Percentiles rank a stretch among this genome's conserved stretches.
phyloP scores from a whole-genome alignment of 352 stramenopile species.

The Phytopythium oedochilum region DNA sequence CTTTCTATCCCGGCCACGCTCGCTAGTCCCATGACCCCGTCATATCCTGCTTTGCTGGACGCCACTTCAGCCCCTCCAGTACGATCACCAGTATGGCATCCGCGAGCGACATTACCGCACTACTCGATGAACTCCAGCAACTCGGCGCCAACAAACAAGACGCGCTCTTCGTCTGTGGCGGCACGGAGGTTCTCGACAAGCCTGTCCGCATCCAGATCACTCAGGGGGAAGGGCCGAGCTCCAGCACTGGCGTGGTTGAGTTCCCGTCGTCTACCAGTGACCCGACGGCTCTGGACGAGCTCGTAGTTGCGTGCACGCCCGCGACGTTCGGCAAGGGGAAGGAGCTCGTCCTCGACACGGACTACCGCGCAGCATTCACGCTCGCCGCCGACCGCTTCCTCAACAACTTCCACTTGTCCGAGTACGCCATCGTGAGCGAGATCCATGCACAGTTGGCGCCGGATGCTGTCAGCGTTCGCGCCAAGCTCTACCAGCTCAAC shows the following conservation, averaged over 20 bases:
- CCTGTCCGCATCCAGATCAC: neutral
- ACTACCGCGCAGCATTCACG: neutral
- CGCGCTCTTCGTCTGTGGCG: neutral
- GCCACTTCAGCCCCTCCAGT: too few relatives aligned
- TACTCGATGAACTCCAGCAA: slow-evolving; percentile 3
- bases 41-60: too few relatives aligned
- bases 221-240: neutral
- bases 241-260: neutral
- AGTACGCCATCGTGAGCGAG: neutral
- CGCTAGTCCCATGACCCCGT: too few relatives aligned
- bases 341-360: neutral
- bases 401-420: neutral
- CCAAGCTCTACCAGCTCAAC: neutral
- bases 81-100: too few relatives aligned
- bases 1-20: too few relatives aligned
- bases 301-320: neutral
- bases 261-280: neutral
- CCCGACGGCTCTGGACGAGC: neutral
- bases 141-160: neutral
- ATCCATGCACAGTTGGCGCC: neutral
- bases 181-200: neutral
- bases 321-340: neutral
- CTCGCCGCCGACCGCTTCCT: neutral
- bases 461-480: neutral
- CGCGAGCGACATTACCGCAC: neutral